A percentile compares a stretch with the other conserved stretches of the same genome.
Conservation (phyloP, 2,329 filamentous ascomycete genomes). For the Coniochaeta prunicola region DNA sequence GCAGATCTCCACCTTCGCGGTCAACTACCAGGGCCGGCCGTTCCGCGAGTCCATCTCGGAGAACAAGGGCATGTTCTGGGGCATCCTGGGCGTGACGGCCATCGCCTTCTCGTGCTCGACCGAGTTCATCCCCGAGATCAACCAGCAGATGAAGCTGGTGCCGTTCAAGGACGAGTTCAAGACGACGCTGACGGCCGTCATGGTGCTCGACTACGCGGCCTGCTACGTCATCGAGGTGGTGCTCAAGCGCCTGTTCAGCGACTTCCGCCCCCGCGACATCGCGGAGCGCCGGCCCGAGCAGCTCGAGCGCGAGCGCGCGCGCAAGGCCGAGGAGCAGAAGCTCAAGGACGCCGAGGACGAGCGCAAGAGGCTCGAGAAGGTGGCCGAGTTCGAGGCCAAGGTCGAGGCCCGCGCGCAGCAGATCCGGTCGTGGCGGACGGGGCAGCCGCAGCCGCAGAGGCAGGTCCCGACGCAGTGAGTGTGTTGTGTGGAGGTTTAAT, state of each 20-base stretch:
- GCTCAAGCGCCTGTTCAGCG: slow-evolving; percentile 79
- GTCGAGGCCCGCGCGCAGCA: slow-evolving; percentile 42
- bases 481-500: background rate
- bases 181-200: slow-evolving; percentile 70
- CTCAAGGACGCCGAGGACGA: slow-evolving; percentile 44
- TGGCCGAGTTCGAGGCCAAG: slow-evolving; percentile 52
- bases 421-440: slow-evolving; percentile 38
- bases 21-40: slow-evolving; percentile 97
- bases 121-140: slow-evolving; percentile 92
- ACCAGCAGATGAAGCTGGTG: slow-evolving; percentile 86
- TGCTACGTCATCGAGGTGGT: slow-evolving; percentile 85
- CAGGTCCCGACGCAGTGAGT: background rate
- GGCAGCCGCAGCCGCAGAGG: slow-evolving; percentile 8
- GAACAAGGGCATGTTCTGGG: slow-evolving; percentile 98
- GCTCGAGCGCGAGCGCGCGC: slow-evolving; percentile 63
- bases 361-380: slow-evolving; percentile 43
- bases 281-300: slow-evolving; percentile 82
- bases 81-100: slow-evolving; percentile 79
- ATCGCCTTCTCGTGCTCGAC: slow-evolving; percentile 93
- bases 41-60: slow-evolving; percentile 95
- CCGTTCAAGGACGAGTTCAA: slow-evolving; percentile 89
- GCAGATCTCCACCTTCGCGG: slow-evolving; percentile 97
- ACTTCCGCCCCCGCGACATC: slow-evolving; percentile 91
- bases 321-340: slow-evolving; percentile 53
- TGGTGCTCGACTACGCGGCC: slow-evolving; percentile 79